Evolutionary conservation across 306 rosid species (phyloP).

Genomic region (Dicorynia guianensis): DNA sequence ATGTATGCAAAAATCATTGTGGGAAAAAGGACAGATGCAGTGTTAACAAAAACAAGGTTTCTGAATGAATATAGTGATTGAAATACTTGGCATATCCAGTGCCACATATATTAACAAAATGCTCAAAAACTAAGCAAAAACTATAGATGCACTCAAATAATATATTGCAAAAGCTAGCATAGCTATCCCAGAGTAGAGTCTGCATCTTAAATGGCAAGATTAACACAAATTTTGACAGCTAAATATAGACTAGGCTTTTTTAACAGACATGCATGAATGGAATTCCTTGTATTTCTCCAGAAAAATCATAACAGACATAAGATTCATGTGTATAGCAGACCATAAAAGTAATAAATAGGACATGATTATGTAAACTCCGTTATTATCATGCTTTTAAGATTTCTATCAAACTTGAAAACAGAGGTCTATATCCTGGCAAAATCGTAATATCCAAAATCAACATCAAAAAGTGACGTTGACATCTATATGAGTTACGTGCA

Average conservation of each 20-base stretch:
- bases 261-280: too few species aligned
- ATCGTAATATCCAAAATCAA: constrained; percentile 26
- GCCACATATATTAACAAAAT: not conserved
- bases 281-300: too few species aligned
- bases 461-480: not conserved
- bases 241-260: too few species aligned
- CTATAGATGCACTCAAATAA: not conserved
- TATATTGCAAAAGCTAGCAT: not conserved
- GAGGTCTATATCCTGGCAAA: constrained; percentile 1
- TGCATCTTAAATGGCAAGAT: not conserved
- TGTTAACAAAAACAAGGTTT: not conserved
- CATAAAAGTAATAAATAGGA: not conserved
- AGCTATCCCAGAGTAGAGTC: not conserved
- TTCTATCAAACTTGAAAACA: not conserved
- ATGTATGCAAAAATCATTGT: not conserved
- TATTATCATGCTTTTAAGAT: not conserved
- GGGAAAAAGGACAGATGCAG: not conserved
- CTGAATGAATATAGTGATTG: not conserved
- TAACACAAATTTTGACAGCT: too few species aligned
- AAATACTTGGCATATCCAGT: not conserved
- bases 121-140: not conserved
- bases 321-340: too few species aligned
- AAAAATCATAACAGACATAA: too few species aligned
- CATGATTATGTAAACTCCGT: constrained; percentile 8
- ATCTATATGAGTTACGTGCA: not conserved